These are phyloP conservation scores for Populus nigra DNA, from an alignment of 345 rosid species.

Conservation along the genomic window DNA sequence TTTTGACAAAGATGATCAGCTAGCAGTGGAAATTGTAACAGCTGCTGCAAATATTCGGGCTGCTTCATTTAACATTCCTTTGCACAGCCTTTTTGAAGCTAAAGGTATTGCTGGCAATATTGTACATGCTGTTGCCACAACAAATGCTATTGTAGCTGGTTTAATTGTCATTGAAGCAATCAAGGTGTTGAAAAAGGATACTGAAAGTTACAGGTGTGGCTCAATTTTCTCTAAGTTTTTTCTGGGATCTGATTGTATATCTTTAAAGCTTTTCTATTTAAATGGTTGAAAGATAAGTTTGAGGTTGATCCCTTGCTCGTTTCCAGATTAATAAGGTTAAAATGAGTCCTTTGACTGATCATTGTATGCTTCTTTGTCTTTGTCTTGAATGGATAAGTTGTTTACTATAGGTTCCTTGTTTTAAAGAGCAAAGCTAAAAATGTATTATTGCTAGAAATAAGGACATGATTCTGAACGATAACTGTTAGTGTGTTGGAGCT, in stretches of 20 bases:
- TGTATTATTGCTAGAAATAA: not conserved
- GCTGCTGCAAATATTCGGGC: slow-evolving; percentile 99
- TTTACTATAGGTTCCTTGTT: not conserved
- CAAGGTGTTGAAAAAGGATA: slow-evolving; percentile 77
- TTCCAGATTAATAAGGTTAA: not conserved
- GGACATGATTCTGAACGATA: not conserved
- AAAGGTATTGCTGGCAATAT: slow-evolving; percentile 99
- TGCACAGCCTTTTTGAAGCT: slow-evolving; percentile 97
- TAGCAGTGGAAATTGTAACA: slow-evolving; percentile 96
- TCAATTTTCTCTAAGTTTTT: slow-evolving; percentile 13
- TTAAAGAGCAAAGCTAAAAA: not conserved
- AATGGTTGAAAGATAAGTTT: not conserved
- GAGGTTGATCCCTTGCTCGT: not conserved
- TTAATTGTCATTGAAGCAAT: slow-evolving; percentile 95
- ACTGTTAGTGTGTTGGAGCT: not conserved
- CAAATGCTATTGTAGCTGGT: slow-evolving; percentile 93
- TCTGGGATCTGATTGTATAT: not conserved
- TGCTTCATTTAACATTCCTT: slow-evolving; percentile 83
- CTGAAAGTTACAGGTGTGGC: slow-evolving; percentile 63
- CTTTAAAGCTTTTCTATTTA: not conserved
- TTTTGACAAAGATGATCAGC: slow-evolving; percentile 98
- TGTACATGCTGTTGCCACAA: slow-evolving; percentile 98
- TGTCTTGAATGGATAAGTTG: not conserved
- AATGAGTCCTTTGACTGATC: not conserved
- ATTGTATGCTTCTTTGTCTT: not conserved